A percentile compares a stretch with the other conserved stretches of the same genome.
These are phyloP conservation scores for Hordeum pubiflorum DNA, from an alignment of 202 grass and related monocot genomes.

Conservation along the genomic window DNA sequence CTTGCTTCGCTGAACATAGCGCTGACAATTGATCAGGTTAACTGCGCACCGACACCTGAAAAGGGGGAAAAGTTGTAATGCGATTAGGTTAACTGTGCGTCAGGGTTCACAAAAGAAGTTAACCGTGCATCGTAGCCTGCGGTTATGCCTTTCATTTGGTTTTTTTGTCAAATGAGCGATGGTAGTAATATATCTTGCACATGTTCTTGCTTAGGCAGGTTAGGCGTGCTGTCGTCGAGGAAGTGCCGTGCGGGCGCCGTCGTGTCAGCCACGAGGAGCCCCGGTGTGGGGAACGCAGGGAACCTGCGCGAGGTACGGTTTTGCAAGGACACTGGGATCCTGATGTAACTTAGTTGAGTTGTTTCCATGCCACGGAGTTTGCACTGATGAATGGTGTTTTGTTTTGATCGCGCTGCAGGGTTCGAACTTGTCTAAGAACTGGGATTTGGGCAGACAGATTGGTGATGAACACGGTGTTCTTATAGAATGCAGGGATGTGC, in stretches of 20 bases:
- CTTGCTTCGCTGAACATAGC: background rate
- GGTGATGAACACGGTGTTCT: slow-evolving; percentile 47
- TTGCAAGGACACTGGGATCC: slow-evolving; percentile 6
- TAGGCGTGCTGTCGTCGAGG: slow-evolving; percentile 14
- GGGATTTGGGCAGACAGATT: slow-evolving; percentile 31
- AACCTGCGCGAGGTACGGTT: slow-evolving; percentile 33
- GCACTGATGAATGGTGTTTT: background rate
- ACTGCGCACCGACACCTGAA: background rate
- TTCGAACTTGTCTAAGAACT: slow-evolving; percentile 44
- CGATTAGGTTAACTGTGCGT: background rate
- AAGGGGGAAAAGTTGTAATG: background rate
- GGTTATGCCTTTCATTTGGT: background rate
- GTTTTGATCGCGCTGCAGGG: slow-evolving; percentile 26
- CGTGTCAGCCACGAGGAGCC: slow-evolving; percentile 29
- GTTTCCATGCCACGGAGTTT: background rate
- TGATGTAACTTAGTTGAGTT: background rate
- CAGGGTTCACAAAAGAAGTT: too few species aligned
- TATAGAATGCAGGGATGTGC: slow-evolving; percentile 92
- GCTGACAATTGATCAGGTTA: background rate
- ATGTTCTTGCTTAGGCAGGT: slow-evolving; percentile 40
- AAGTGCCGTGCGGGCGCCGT: background rate
- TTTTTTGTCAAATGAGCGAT: background rate
- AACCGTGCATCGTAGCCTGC: background rate
- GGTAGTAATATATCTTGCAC: slow-evolving; percentile 17
- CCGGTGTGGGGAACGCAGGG: slow-evolving; percentile 35